Base-by-base conservation (phyloP, 1,284 basidiomycete species). In the Phaffia rhodozyma region DNA sequence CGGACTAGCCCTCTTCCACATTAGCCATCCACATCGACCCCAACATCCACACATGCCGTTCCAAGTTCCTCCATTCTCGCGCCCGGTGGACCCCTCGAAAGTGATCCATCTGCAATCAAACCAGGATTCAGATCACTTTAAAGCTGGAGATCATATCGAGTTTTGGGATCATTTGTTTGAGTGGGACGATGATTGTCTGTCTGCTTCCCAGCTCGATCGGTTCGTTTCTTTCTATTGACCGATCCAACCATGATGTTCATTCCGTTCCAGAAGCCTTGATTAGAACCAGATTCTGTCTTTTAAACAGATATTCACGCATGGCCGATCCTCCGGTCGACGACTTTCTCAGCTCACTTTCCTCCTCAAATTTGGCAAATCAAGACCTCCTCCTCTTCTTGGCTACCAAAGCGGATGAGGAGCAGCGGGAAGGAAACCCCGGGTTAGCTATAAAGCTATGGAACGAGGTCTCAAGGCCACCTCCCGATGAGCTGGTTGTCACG, bases 181-280 rank as follows among this genome's bases (percentile, higher is more conserved):
- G 21, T 69, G 69, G 69, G 66, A 68, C 60, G 62, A 67, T 18
- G 29, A 65, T 53, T 68, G 67, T 52, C 57, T 65, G 11, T 50
- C 62, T 2, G 66, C 67, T 13, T 29, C 50, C 0, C 53, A 68
- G 57, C 65, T 69, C 16, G 66, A 66, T 38, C 20, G 63, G 68
- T 69, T 55, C 38, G 67, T 66, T 16, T 5, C 13, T 3, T 1
- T 48, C 38, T 6, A 13, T 2, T 25, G 11, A 51, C n/a, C 3
- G 27, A 43, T 16, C 16, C 38, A 43, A 16, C 60, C 32, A 27
- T 11, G 20, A 1, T 21, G 5, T 43, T 60, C 18, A 4, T 30
- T 49, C 34, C 30, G n/a, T n/a, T 13, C 20, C 5, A 30, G 30
- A 25, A 16, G 23, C 16, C 9, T 30, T 27, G 3, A 25, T 3